Evolutionary conservation across 306 rosid genomes (phyloP).

Genomic region (Quercus variabilis): DNA sequence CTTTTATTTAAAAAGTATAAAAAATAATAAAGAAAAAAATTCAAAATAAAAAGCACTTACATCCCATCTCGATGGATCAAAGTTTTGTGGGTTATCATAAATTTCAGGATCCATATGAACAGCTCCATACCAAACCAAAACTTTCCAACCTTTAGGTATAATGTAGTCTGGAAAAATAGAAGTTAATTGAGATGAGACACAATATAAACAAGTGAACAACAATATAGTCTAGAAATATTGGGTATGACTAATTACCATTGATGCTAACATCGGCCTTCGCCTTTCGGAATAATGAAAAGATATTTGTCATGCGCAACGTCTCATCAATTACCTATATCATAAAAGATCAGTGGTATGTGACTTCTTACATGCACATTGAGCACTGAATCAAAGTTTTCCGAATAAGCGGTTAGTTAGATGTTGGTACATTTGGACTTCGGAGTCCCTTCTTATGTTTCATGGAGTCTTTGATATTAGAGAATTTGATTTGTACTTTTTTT

Average conservation of each 20-base stretch:
- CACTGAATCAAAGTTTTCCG: neutral
- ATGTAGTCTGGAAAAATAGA: conserved; percentile 14
- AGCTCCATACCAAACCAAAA: conserved; percentile 26
- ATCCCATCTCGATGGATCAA: conserved; percentile 38
- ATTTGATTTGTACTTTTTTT: neutral
- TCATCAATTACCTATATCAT: conserved; percentile 27
- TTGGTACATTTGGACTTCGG: neutral
- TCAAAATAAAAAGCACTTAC: conserved; percentile 2
- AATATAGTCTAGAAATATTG: no score
- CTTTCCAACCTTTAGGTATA: conserved; percentile 37
- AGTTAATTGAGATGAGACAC: neutral
- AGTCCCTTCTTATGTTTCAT: neutral
- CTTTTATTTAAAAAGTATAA: no score
- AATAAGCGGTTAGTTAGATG: neutral
- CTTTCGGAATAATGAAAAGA: conserved; percentile 18
- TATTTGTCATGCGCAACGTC: conserved; percentile 16
- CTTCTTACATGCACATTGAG: neutral
- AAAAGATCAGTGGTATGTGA: neutral
- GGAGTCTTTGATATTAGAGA: neutral
- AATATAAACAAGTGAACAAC: no score
- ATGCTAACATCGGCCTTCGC: conserved; percentile 31
- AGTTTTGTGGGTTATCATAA: conserved; percentile 23
- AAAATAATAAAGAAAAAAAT: neutral
- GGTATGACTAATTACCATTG: conserved; percentile 12
- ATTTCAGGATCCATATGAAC: conserved; percentile 34